Evolutionary conservation across 257 asterid genomes (phyloP), one percentile per base, ranked within the genome.

Genomic region (Fraxinus cuspidata): DNA sequence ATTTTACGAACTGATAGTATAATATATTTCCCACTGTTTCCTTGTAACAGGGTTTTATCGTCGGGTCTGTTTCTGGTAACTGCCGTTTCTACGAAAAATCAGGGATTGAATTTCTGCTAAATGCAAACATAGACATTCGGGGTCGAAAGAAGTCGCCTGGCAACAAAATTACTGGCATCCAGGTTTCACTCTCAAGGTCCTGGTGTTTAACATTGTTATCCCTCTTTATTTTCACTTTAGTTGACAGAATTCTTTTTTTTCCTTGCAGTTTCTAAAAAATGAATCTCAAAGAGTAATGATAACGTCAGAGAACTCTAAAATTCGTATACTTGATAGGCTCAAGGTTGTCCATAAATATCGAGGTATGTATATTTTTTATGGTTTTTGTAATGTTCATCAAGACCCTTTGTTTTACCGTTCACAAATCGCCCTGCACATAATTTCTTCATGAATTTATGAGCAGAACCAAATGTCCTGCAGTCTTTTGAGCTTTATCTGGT

Each of bases 231-330:
- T 47, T 64, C 34, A 29, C 11, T 28, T 18, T 56, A 78, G 77
- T 68, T 86, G 23, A 83, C 79, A 29, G 40, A 67, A 40, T 5
- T 12, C n/a, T 25, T 58, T 77, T 51, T 60, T 74, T 32, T 32
- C 42, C 12, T 67, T 78, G 81, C 91, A 92, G 97, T 92, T 88
- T 84, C 78, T 90, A 38, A 80, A 81, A 23, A 82, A 79, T 6
- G 87, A 84, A 75, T 74, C 91, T 58, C 86, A 13, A 16, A 88
- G 91, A 79, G 83, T 90, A 78, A 90, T 94, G 98, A 79, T 92
- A 37, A 91, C 97, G 10, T 92, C 96, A 0, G 92, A 86, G 77
- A 97, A 91, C 84, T 90, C 98, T 56, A 92, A 81, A 85, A 89
- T 94, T 60, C 91, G 92, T 1, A 84, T 92, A 70, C 92, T 92